Percentiles rank a stretch among this genome's conserved stretches.
Conservation (phyloP, 2,329 filamentous ascomycete species). For the Metarhizium anisopliae region DNA sequence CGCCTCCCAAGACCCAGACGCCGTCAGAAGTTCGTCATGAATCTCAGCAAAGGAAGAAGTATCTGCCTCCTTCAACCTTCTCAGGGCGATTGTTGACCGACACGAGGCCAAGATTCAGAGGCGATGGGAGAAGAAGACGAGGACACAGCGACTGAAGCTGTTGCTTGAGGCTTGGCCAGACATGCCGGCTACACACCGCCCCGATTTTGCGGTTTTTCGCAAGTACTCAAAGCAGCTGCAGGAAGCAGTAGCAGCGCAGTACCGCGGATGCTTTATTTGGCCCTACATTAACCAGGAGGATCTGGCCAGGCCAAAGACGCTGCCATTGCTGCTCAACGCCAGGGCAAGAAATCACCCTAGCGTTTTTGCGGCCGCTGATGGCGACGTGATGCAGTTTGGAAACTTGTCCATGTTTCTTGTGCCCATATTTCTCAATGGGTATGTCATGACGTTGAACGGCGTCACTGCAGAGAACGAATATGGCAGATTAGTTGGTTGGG, state of each 20-base stretch:
- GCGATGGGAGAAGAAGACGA: constrained; percentile 46
- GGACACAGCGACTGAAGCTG: constrained; percentile 31
- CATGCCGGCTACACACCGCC: too few species aligned
- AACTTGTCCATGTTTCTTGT: constrained; percentile 4
- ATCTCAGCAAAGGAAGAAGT: too few species aligned
- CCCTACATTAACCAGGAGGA: constrained; percentile 47
- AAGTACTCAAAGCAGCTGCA: constrained; percentile 11
- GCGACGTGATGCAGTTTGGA: constrained; percentile 22
- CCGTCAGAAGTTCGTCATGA: too few species aligned
- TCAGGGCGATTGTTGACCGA: constrained; percentile 24
- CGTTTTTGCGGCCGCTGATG: constrained; percentile 38
- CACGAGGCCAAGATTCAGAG: constrained; percentile 40
- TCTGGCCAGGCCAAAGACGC: too few species aligned
- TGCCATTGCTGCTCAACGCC: constrained; percentile 29
- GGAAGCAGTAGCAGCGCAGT: constrained; percentile 8
- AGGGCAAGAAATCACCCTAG: constrained; percentile 37
- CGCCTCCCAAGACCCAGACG: too few species aligned
- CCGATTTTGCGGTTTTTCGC: constrained; percentile 34
- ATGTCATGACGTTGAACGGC: constrained; percentile 25
- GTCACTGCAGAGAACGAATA: constrained; percentile 20
- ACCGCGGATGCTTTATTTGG: constrained; percentile 34
- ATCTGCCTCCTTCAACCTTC: too few species aligned
- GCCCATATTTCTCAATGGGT: too few species aligned
- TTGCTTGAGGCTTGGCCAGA: too few species aligned
- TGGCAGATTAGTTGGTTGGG: constrained; percentile 25